Conservation (phyloP, 2,329 filamentous ascomycete genomes). For the Leptosphaerulina australis region DNA sequence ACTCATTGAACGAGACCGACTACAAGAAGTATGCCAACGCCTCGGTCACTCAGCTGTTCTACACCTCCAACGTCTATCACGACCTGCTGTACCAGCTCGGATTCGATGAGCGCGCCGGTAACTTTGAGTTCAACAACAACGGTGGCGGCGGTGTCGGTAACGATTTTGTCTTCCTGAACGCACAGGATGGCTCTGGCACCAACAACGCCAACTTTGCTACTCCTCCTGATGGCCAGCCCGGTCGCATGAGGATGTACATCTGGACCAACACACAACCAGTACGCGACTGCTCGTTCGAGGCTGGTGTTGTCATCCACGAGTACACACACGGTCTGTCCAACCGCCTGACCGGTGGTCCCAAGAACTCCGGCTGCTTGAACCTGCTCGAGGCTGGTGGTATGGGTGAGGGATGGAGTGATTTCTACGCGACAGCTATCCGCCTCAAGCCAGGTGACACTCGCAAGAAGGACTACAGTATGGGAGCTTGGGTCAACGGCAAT, state of each 20-base stretch:
- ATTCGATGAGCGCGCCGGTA: slow-evolving; percentile 64
- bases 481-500: slow-evolving; percentile 57
- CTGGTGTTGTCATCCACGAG: slow-evolving; percentile 64
- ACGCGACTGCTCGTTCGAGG: slow-evolving; percentile 64
- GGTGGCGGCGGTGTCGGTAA: slow-evolving; percentile 58
- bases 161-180: slow-evolving; percentile 62
- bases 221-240: slow-evolving; percentile 47
- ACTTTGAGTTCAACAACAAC: slow-evolving; percentile 65
- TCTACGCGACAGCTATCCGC: slow-evolving; percentile 60
- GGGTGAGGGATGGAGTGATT: slow-evolving; percentile 66
- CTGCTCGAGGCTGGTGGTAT: slow-evolving; percentile 60
- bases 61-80: slow-evolving; percentile 65
- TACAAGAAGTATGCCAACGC: slow-evolving; percentile 57
- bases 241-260: slow-evolving; percentile 65
- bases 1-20: slow-evolving; percentile 32
- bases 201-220: slow-evolving; percentile 67
- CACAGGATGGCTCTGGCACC: slow-evolving; percentile 60
- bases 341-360: slow-evolving; percentile 64
- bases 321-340: slow-evolving; percentile 57
- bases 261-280: slow-evolving; percentile 58
- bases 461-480: slow-evolving; percentile 56
- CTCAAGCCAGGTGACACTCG: slow-evolving; percentile 56
- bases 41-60: slow-evolving; percentile 65
- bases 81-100: slow-evolving; percentile 64
- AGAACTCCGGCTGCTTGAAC: slow-evolving; percentile 58